Evolutionary conservation across 2,329 filamentous ascomycete species (phyloP), one percentile per base, ranked within the genome.

Genomic region (Fusarium cyanostomum): DNA sequence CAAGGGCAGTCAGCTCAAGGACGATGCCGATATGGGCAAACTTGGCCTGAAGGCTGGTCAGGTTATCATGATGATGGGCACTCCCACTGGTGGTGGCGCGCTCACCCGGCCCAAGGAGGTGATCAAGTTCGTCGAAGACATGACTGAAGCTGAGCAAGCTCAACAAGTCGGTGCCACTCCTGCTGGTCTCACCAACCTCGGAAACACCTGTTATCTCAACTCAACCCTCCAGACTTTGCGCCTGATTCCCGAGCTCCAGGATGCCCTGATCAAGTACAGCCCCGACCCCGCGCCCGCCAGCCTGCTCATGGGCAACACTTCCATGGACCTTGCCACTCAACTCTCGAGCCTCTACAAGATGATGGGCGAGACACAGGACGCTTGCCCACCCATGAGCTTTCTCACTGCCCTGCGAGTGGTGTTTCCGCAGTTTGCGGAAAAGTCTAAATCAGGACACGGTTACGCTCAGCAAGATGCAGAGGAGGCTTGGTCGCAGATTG

Each of bases 381-480:
- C 92, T n/a, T 92, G 96, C 65, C 86, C 89, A 3, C 95, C 96
- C 4, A 80, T 93, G 54, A 86, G 87, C 74, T 98, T 99, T 71
- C 82, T 99, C 58, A 89, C 88, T 69, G 86, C 92, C 5, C 84
- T 99, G 13, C 89, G 94, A 59, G 83, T 82, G 26, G 84, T 88
- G 1, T 97, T 92, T 73, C 95, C 95, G 9, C 95, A 98, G 74
- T 99, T 99, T 74, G 93, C 92, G 10, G 93, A 99, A 79, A 90
- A 87, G 72, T 87, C 92, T 52, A 94, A 92, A 75, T 89, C 89
- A 28, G 91, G 92, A 18, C 84, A 89, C 56, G 93, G 92, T 7
- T 98, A 90, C 73, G 94, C 95, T n/a, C 95, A 99, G 78, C 95
- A 99, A 78, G 95, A 99, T 80, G 95, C 95, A 1, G 95, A 99